These are phyloP conservation scores for Madurella mycetomatis DNA, from an alignment of 2,329 filamentous ascomycete species.

Conservation along the genomic window DNA sequence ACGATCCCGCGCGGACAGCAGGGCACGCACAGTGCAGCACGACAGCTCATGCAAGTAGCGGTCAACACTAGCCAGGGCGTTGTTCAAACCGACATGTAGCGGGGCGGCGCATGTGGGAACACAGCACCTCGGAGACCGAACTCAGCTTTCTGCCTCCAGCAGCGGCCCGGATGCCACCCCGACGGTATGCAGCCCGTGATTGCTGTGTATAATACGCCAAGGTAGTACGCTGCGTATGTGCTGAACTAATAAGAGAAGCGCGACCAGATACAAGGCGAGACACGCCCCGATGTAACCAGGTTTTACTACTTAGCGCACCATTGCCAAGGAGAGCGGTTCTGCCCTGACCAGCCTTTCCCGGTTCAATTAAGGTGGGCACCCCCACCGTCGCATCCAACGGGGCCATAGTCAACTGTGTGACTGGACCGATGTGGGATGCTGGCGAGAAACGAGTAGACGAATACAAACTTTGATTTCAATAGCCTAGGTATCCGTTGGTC, in stretches of 20 bases:
- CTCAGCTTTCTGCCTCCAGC: not conserved
- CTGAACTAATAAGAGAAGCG: not conserved
- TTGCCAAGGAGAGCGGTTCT: not conserved
- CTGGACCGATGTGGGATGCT: not conserved
- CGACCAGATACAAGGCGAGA: not conserved
- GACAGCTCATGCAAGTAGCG: conserved; percentile 4
- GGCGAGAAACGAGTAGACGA: not conserved
- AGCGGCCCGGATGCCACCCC: not conserved
- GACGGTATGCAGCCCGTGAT: not conserved
- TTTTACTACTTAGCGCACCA: not conserved
- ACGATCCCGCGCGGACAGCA: not conserved
- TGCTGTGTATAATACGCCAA: not conserved
- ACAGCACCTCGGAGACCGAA: not conserved
- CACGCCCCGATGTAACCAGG: not conserved
- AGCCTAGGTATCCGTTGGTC: too few species aligned
- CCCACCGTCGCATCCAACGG: conserved; percentile 4
- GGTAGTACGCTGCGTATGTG: too few species aligned
- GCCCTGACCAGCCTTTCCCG: not conserved
- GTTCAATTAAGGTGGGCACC: not conserved
- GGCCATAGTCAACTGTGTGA: conserved; percentile 9
- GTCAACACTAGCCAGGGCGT: conserved; percentile 5
- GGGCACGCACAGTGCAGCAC: not conserved
- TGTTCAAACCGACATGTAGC: not conserved
- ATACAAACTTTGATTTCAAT: too few species aligned
- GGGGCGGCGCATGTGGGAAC: not conserved